Base-by-base conservation (phyloP, 768 basidiomycete genomes). In the Termitomyces sp. region DNA sequence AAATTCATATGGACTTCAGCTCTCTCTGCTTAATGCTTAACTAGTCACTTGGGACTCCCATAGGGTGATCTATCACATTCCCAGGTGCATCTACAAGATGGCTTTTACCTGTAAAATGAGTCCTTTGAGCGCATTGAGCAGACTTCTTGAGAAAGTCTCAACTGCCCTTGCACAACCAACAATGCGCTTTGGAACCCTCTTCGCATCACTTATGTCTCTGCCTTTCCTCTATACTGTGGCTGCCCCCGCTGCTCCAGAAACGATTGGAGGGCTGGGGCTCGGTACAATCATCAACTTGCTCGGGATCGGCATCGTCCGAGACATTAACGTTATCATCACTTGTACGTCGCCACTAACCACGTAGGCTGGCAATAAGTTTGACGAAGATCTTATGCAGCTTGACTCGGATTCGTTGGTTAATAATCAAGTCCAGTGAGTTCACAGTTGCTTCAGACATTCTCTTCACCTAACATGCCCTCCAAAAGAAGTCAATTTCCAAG, bases 201-300 rank as follows among this genome's bases (percentile, higher is more conserved):
- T 62, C 17, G 64, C 66, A 42, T 66, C 69, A 27, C 58, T 72
- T 44, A 38, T 67, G 48, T 64, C 65, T 37, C 59, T 62, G 47
- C 57, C 70, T n/a, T 60, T 68, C 54, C 60, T 66, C 29, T 65
- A 58, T 46, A 69, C 66, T 16, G 43, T 53, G 6, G 70, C 66
- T 31, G 52, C 62, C 16, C 66, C 64, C 0, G 56, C 63, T 1
- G 55, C 66, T 14, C 54, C 49, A 16, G 58, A 62, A 8, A 61
- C 65, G n/a, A 50, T 68, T 25, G 66, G 59, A 4, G 65, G 63
- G 31, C 25, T 67, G 50, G 41, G 57, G 32, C 67, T 75, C 55
- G 75, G 73, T n/a, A 66, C 75, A 41, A 69, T 80, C 59, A 73
- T 78, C 58, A 74, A 77, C 56, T 60, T 68, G 8, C 59, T 80